phyloP scores from a whole-genome alignment of 768 basidiomycete genomes.

The Agrocybe chaxingu region DNA sequence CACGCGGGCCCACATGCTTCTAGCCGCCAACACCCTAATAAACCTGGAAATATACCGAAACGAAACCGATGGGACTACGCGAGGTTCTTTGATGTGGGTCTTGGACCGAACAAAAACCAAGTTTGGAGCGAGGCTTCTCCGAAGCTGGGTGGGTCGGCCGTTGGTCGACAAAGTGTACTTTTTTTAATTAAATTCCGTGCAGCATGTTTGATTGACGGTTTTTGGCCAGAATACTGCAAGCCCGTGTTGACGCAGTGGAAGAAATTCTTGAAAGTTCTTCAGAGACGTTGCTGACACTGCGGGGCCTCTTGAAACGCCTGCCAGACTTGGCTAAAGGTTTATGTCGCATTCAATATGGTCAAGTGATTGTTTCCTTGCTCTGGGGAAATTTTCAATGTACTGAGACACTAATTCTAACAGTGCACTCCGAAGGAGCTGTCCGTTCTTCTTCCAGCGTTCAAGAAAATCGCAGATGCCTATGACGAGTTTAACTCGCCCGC shows the following conservation, averaged over 20 bases:
- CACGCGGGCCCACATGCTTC: slow-evolving; percentile 76
- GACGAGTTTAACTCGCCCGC: slow-evolving; percentile 32
- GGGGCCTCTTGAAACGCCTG: slow-evolving; percentile 65
- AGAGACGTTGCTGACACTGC: slow-evolving; percentile 62
- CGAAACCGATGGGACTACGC: slow-evolving; percentile 70
- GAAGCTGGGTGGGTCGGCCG: slow-evolving; percentile 85
- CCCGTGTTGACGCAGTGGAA: slow-evolving; percentile 79
- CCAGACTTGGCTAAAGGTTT: slow-evolving; percentile 88
- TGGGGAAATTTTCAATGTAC: neutral
- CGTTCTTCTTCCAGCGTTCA: slow-evolving; percentile 70
- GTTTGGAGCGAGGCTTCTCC: slow-evolving; percentile 83
- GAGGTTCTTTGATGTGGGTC: slow-evolving; percentile 81
- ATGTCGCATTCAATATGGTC: slow-evolving; percentile 86
- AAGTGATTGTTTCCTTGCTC: slow-evolving; percentile 48
- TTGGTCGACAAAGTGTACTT: slow-evolving; percentile 55
- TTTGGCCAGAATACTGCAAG: slow-evolving; percentile 57
- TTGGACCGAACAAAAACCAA: slow-evolving; percentile 85
- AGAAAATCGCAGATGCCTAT: slow-evolving; percentile 66
- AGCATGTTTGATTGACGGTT: neutral
- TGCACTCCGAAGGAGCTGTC: slow-evolving; percentile 84
- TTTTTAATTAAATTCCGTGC: neutral
- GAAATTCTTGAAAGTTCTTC: slow-evolving; percentile 70
- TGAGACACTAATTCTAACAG: slow-evolving; percentile 27
- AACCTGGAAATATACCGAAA: slow-evolving; percentile 95
- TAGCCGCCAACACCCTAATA: slow-evolving; percentile 82